phyloP scores from a whole-genome alignment of 306 rosid genomes.

The Cercis canadensis region DNA sequence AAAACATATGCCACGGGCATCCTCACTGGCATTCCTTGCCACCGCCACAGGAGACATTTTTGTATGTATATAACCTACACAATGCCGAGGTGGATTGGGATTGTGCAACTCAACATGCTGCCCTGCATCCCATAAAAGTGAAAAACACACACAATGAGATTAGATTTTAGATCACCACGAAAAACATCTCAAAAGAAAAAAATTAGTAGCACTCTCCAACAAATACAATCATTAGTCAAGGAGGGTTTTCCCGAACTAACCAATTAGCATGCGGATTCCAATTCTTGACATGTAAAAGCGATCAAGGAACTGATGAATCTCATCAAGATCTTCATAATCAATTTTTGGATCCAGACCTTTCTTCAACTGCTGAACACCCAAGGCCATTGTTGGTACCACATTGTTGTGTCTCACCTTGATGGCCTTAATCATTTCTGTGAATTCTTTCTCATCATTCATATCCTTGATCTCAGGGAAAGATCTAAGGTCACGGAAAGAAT shows the following conservation, averaged over 20 bases:
- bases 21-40: constrained; percentile 77
- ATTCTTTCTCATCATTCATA: constrained; percentile 66
- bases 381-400: constrained; percentile 96
- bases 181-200: neutral
- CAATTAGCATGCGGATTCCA: constrained; percentile 98
- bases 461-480: constrained; percentile 78
- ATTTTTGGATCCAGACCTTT: constrained; percentile 62
- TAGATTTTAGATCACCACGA: neutral
- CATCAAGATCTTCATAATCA: constrained; percentile 62
- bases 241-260: constrained; percentile 50
- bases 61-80: constrained; percentile 88
- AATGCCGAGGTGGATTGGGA: constrained; percentile 81
- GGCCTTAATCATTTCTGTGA: constrained; percentile 91
- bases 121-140: constrained; percentile 22
- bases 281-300: constrained; percentile 98
- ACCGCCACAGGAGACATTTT: constrained; percentile 90
- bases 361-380: constrained; percentile 97
- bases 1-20: constrained; percentile 82
- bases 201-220: constrained; percentile 6
- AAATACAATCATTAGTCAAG: constrained; percentile 13
- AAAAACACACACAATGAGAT: neutral
- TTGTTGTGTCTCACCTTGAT: constrained; percentile 97
- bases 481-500: constrained; percentile 90
- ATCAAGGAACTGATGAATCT: constrained; percentile 90
- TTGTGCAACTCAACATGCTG: constrained; percentile 81